Evolutionary conservation across 1,284 basidiomycete species (phyloP), one percentile per base, ranked within the genome.

Genomic region (Leccinum pachyderme): DNA sequence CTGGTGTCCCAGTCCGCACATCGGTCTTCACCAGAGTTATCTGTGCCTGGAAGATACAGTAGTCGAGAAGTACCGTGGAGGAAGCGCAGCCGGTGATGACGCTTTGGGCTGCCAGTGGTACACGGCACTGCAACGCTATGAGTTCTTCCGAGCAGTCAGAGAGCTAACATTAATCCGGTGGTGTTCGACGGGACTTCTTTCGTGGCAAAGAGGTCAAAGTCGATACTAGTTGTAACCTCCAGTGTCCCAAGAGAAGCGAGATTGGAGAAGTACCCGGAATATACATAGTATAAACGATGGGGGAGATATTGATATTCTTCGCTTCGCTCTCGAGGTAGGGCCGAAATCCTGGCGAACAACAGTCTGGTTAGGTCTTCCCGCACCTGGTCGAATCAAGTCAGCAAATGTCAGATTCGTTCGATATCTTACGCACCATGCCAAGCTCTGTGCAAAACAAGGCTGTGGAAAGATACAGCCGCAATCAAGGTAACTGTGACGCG

Each of bases 321-420:
- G 69, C 69, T 56, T 86, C 83, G 49, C 77, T 76, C 3, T 79
- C 76, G 3, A 90, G 78, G 67, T 87, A 91, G 2, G 89, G 89
- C 33, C 81, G 78, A 52, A 88, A 80, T 2, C 77, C 81, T 15
- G 85, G 87, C 2, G 79, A 77, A 63, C 88, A 91, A 18, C 18
- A 18, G 18, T 18, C 18, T 18, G 18, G 18, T 18, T 18, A 89
- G 61, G 86, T 78, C 65, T 87, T 88, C 39, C 81, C 82, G 61
- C 86, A 88, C 85, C 86, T 85, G 35, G 15, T 18, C 18, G 15
- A 35, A 6, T 15, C 5, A 13, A 6, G 9, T 4, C 18, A n/a
- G 5, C 22, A 39, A 5, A 37, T 5, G 2, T 2, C 5, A 11
- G 8, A 37, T 37, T 11, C 3, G 12, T 15, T 32, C 6, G 12